Base-by-base conservation (phyloP, 768 basidiomycete genomes). In the Chalciporus pseudorubinellus region DNA sequence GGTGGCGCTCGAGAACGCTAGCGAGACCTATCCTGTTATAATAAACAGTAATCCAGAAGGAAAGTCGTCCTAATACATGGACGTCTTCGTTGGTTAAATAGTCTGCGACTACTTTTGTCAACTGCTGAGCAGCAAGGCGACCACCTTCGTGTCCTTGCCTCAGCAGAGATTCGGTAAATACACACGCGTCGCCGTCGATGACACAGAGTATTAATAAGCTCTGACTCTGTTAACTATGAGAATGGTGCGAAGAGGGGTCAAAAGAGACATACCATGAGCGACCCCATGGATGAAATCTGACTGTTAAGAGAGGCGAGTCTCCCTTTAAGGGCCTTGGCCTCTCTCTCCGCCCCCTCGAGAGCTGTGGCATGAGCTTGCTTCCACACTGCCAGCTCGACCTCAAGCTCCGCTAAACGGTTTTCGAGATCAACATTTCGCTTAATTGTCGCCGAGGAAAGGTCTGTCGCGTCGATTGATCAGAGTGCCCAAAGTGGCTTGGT, bases 31-130 rank as follows among this genome's bases (percentile, higher is more conserved):
- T 61, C 68, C 79, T 85, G 74, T 86, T 87, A 69, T 81, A 78
- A 72, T 82, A 89, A 55, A 90, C 65, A 39, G 81, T 81, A 44
- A 87, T 79, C 86, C 85, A 89, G 66, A 89, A 87, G 22, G 87
- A 86, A 36, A 87, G 74, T 9, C 83, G 77, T 26, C 81, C 83
- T 51, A 81, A 78, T 49, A 79, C 74, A 48, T 81, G 80, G 44
- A 83, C 70, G 46, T 79, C 81, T 62, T 88, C 82, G 58, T 72
- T 74, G 46, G 82, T 74, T 47, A 90, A 74, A 68, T 85, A 80
- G 54, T 82, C 82, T 39, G 85, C 85, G 46, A 90, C 84, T 6
- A 73, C 74, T 66, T 84, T 81, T 18, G 86, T 89, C 50, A 89
- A 71, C 46, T 77, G 75, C 59, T 85, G 82, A 24, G 85, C 83